Evolutionary conservation across 1,139 yeast species (phyloP).

Genomic region (Candida buenavistaensis): DNA sequence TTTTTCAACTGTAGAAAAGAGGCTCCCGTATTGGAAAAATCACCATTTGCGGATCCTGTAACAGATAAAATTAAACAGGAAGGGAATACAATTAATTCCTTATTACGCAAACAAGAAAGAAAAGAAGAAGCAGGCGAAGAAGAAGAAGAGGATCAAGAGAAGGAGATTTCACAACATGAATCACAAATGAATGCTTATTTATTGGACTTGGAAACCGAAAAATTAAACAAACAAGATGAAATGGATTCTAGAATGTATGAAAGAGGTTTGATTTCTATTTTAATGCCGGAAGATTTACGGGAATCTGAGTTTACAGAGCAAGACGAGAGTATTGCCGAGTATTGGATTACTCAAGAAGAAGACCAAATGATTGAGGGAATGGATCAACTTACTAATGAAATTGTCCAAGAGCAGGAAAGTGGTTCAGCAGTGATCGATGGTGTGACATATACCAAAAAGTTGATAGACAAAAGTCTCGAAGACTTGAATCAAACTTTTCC

Average conservation of each 20-base stretch:
- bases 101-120: not conserved
- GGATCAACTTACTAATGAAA: too few species aligned
- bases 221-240: slow-evolving; percentile 17
- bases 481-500: too few species aligned
- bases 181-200: slow-evolving; percentile 2
- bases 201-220: slow-evolving; percentile 11
- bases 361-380: not conserved
- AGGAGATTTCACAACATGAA: not conserved
- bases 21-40: too few species aligned
- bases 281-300: slow-evolving; percentile 9
- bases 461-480: too few species aligned
- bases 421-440: too few species aligned
- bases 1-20: too few species aligned
- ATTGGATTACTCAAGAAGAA: slow-evolving; percentile 4
- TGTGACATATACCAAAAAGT: too few species aligned
- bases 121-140: not conserved
- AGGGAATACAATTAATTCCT: not conserved
- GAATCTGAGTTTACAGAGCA: slow-evolving; percentile 7
- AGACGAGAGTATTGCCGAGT: slow-evolving; percentile 8
- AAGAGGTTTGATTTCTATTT: slow-evolving; percentile 16
- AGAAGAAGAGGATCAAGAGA: not conserved
- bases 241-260: slow-evolving; percentile 20
- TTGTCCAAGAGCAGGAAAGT: too few species aligned
- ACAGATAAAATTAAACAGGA: not conserved
- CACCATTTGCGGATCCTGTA: too few species aligned